A percentile compares a stretch with the other conserved stretches of the same genome.
These are phyloP conservation scores for Hygrophoropsis aurantiaca DNA, from an alignment of 768 basidiomycete species.

Conservation along the genomic window DNA sequence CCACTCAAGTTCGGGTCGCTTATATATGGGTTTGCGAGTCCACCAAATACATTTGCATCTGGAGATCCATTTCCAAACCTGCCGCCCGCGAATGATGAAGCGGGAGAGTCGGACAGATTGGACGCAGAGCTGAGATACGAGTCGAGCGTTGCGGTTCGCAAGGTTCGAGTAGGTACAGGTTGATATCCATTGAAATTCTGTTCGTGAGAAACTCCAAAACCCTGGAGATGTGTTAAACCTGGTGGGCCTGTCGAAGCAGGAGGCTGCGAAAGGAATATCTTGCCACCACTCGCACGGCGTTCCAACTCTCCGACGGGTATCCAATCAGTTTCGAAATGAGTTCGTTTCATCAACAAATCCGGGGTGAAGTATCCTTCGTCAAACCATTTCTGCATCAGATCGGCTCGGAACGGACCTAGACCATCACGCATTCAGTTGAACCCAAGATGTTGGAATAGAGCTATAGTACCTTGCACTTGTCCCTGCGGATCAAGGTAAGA, in stretches of 20 bases:
- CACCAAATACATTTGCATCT: constrained; percentile 58
- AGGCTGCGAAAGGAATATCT: constrained; percentile 62
- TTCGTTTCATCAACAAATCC: constrained; percentile 82
- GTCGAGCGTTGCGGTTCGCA: constrained; percentile 67
- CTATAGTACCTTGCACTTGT: constrained; percentile 69
- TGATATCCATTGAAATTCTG: constrained; percentile 53
- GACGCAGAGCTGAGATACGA: constrained; percentile 54
- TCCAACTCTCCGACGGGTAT: constrained; percentile 60
- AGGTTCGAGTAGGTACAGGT: constrained; percentile 59
- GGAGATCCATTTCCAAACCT: constrained; percentile 69
- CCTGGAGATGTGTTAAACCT: constrained; percentile 33
- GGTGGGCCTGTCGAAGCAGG: constrained; percentile 46
- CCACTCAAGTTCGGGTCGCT: constrained; percentile 36
- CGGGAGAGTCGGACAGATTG: constrained; percentile 65
- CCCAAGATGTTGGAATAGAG: not conserved
- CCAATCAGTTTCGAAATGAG: constrained; percentile 69
- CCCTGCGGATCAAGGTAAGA: constrained; percentile 91
- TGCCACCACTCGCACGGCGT: constrained; percentile 49
- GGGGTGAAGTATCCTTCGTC: constrained; percentile 85
- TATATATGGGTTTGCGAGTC: constrained; percentile 40
- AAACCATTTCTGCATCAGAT: constrained; percentile 93
- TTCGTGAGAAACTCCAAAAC: constrained; percentile 26
- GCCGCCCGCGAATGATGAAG: constrained; percentile 67
- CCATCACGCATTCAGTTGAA: not conserved
- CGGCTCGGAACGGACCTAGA: constrained; percentile 84